phyloP scores from a whole-genome alignment of 2,329 filamentous ascomycete species.

The Talaromyces verruculosus region DNA sequence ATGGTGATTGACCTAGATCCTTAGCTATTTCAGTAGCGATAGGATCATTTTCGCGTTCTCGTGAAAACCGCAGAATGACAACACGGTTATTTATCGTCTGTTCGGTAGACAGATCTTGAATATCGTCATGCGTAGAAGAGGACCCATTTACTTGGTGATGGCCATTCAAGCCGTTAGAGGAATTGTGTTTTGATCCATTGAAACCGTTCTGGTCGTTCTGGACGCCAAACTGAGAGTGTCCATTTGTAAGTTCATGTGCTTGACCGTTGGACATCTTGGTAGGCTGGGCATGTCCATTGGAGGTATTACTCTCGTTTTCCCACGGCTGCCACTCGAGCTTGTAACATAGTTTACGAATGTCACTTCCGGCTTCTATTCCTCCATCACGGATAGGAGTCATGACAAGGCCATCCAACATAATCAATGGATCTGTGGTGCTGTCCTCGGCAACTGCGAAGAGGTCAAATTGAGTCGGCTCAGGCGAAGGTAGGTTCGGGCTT shows the following conservation, averaged over 20 bases:
- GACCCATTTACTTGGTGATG: neutral
- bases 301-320: neutral
- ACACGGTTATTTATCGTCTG: neutral
- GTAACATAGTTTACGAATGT: conserved; percentile 27
- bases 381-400: conserved; percentile 31
- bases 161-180: neutral
- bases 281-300: neutral
- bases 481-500: conserved; percentile 11
- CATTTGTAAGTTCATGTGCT: neutral
- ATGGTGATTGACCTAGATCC: neutral
- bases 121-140: no score
- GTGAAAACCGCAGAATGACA: neutral
- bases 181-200: neutral
- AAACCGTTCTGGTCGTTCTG: neutral
- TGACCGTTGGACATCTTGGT: neutral
- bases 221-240: neutral
- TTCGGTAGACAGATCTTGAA: neutral
- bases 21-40: neutral
- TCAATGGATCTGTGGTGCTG: conserved; percentile 24
- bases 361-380: conserved; percentile 7
- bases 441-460: conserved; percentile 24
- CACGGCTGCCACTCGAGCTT: conserved; percentile 29
- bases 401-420: conserved; percentile 27
- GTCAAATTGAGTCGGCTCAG: conserved; percentile 16
- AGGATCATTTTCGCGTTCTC: neutral